Evolutionary conservation across 495 filamentous ascomycete species (phyloP).

Genomic region (Podospora comata): DNA sequence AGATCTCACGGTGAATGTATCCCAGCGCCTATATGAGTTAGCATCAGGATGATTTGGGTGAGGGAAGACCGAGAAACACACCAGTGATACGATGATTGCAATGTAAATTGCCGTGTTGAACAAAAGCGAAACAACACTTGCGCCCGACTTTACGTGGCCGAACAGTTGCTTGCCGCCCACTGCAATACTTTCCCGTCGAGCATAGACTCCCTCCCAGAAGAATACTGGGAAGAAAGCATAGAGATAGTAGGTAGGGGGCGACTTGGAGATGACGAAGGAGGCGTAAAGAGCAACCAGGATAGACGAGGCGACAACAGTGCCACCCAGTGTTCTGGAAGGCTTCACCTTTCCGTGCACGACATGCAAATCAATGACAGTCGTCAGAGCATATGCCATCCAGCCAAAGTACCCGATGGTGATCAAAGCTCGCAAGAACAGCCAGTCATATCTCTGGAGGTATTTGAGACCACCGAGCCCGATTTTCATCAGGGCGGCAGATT

Average conservation of each 20-base stretch:
- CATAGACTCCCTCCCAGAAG: slow-evolving; percentile 97
- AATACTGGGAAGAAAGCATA: slow-evolving; percentile 88
- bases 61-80: slow-evolving; percentile 46
- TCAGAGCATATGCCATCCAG: slow-evolving; percentile 94
- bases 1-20: slow-evolving; percentile 87
- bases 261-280: slow-evolving; percentile 72
- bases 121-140: slow-evolving; percentile 52
- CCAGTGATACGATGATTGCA: slow-evolving; percentile 75
- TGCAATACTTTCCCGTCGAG: slow-evolving; percentile 64
- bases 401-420: slow-evolving; percentile 92
- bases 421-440: slow-evolving; percentile 93
- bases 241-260: slow-evolving; percentile 82
- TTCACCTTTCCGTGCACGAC: slow-evolving; percentile 72
- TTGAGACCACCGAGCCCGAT: slow-evolving; percentile 78
- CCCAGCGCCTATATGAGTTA: slow-evolving; percentile 54
- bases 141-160: slow-evolving; percentile 58
- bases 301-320: slow-evolving; percentile 68
- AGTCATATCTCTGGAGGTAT: slow-evolving; percentile 93
- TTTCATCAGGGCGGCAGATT: slow-evolving; percentile 71
- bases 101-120: slow-evolving; percentile 65
- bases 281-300: slow-evolving; percentile 72
- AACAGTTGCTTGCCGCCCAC: slow-evolving; percentile 69
- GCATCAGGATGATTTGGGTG: background rate
- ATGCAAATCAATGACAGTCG: slow-evolving; percentile 85
- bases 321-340: slow-evolving; percentile 60